Evolutionary conservation across 768 basidiomycete species (phyloP).

Genomic region (Pisolithus sp.): DNA sequence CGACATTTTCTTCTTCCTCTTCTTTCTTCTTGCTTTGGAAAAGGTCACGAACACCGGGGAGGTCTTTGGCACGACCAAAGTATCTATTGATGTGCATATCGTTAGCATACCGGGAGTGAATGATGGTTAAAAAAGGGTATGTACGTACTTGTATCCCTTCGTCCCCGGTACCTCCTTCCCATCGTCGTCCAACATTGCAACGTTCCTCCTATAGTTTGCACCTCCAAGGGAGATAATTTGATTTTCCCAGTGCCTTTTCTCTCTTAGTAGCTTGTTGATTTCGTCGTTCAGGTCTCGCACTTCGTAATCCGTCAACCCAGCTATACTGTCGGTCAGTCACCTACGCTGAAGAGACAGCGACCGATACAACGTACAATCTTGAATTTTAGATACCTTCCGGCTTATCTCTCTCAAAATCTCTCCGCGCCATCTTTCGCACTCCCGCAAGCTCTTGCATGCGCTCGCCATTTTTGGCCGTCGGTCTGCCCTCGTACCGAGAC

Average conservation of each 20-base stretch:
- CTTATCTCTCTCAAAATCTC: constrained; percentile 93
- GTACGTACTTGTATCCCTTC: constrained; percentile 90
- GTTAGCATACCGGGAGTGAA: not conserved
- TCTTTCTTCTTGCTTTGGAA: constrained; percentile 83
- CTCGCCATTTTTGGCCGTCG: constrained; percentile 90
- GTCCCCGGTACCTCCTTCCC: constrained; percentile 96
- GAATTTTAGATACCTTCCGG: constrained; percentile 95
- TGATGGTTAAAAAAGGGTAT: not conserved
- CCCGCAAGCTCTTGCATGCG: constrained; percentile 83
- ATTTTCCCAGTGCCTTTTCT: constrained; percentile 97
- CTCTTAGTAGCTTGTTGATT: constrained; percentile 91
- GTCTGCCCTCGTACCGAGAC: constrained; percentile 78
- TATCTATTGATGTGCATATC: constrained; percentile 46
- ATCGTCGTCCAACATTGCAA: constrained; percentile 90
- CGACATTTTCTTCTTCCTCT: constrained; percentile 82
- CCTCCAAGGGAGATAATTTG: constrained; percentile 95
- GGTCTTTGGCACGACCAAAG: constrained; percentile 93
- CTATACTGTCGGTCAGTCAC: constrained; percentile 33
- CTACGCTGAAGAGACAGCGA: not conserved
- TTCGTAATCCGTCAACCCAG: constrained; percentile 91
- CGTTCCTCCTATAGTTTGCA: constrained; percentile 91
- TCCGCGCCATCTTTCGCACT: constrained; percentile 94
- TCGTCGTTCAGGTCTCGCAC: constrained; percentile 95
- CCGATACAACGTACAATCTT: constrained; percentile 62
- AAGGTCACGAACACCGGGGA: constrained; percentile 94